Base-by-base conservation (phyloP, 2,329 filamentous ascomycete genomes). In the Rhynchosporium agropyri region DNA sequence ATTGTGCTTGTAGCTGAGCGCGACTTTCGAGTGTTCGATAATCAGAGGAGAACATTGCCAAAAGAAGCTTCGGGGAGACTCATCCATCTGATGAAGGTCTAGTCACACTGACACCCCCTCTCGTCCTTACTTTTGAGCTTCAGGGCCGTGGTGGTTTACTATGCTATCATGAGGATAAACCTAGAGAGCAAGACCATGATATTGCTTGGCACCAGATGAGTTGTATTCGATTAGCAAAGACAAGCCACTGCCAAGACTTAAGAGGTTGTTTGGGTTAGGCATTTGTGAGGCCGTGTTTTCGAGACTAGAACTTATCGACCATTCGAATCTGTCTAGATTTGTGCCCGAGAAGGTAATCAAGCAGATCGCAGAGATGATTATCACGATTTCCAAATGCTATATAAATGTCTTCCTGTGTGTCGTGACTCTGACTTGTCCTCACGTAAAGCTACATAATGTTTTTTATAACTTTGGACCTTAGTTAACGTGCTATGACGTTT, bases 261-360 rank as follows among this genome's bases (percentile, higher is more conserved):
- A 12, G 26, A 26, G 13, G 29, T 53, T 40, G 46, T 49, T 36
- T 31, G 57, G 51, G 55, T 13, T 46, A 62, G 61, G 53, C 53
- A 56, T 43, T 28, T 55, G 51, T 12, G 29, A 36, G 46, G 12
- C 20, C 20, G 20, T 20, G 20, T 20, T 20, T 20, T 20, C 20
- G 36, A 29, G 63, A 59, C 54, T 59, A 55, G 15, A 29, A 38
- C 43, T 38, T 54, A 28, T 20, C 7, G 9, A 42, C 3, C 20
- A 20, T 20, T 20, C 20, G 20, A 20, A 20, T 20, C 20, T 20
- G 20, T 20, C 20, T 20, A 20, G 20, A 20, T 20, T 20, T 20
- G 20, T 20, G 20, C 20, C 20, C 20, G 20, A 20, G 20, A 20
- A 1, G 20, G 20, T 20, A 20, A 20, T 20, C 20, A 20, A 20